Evolutionary conservation across 2,329 filamentous ascomycete genomes (phyloP).

Genomic region (Verticillium longisporum): DNA sequence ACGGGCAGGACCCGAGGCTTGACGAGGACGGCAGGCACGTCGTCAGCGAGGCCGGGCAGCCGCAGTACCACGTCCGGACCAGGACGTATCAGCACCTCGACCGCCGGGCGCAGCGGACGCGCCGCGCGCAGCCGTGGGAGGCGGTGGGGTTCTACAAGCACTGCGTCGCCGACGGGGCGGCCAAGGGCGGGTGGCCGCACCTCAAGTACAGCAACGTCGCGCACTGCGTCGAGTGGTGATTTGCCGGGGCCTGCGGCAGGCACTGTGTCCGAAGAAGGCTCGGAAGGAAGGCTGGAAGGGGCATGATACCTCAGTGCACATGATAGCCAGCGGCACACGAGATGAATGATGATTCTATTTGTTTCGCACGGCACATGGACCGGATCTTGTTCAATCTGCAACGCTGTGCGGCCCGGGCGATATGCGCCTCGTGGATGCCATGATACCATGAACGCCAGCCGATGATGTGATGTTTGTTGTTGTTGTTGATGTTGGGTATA

Average conservation of each 20-base stretch:
- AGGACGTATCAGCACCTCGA: neutral
- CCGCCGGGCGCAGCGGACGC: neutral
- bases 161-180: neutral
- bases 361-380: neutral
- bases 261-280: too few species aligned
- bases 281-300: too few species aligned
- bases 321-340: neutral
- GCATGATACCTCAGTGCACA: neutral
- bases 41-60: neutral
- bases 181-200: neutral
- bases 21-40: neutral
- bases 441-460: neutral
- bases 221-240: neutral
- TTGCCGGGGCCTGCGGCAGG: neutral
- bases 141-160: neutral
- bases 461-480: neutral
- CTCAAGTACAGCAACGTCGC: neutral
- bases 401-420: neutral
- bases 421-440: neutral
- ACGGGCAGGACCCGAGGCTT: neutral
- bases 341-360: neutral
- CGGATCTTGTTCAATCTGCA: neutral
- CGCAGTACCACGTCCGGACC: neutral
- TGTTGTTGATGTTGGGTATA: neutral
- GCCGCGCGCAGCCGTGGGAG: neutral